Evolutionary conservation across 108 stramenopile genomes (phyloP).

Genomic region (Nitzschia sp.): DNA sequence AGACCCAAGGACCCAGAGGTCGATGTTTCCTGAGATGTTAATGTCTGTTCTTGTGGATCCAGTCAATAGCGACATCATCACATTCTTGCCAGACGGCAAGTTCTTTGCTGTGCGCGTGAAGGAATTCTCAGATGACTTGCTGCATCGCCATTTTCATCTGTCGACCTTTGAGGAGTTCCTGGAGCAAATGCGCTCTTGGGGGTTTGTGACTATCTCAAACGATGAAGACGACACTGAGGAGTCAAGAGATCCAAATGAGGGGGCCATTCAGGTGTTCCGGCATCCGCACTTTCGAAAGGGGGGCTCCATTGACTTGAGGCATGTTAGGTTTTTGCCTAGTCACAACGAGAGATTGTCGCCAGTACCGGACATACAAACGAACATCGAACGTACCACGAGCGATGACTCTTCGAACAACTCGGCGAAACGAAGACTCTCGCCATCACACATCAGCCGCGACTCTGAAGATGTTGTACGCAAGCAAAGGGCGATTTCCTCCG

Average conservation of each 20-base stretch:
- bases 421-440: conserved; percentile 39
- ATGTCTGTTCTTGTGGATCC: conserved; percentile 51
- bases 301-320: conserved; percentile 36
- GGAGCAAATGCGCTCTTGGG: conserved; percentile 35
- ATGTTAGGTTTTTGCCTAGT: conserved; percentile 20
- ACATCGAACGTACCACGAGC: conserved; percentile 4
- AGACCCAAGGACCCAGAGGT: background rate
- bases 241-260: background rate
- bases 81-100: conserved; percentile 69
- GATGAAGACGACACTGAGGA: conserved; percentile 8
- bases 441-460: conserved; percentile 15
- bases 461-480: conserved; percentile 3
- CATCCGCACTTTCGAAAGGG: conserved; percentile 64
- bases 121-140: conserved; percentile 63
- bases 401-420: conserved; percentile 10
- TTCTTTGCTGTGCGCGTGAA: conserved; percentile 63
- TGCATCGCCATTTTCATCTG: conserved; percentile 62
- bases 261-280: conserved; percentile 59
- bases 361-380: conserved; percentile 23
- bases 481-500: conserved; percentile 7
- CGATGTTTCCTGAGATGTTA: conserved; percentile 37
- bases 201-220: conserved; percentile 28
- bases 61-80: conserved; percentile 43
- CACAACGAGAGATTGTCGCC: conserved; percentile 23
- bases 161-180: conserved; percentile 41